phyloP scores from a whole-genome alignment of 2,329 filamentous ascomycete genomes.

The Incumbomyces delicatus region DNA sequence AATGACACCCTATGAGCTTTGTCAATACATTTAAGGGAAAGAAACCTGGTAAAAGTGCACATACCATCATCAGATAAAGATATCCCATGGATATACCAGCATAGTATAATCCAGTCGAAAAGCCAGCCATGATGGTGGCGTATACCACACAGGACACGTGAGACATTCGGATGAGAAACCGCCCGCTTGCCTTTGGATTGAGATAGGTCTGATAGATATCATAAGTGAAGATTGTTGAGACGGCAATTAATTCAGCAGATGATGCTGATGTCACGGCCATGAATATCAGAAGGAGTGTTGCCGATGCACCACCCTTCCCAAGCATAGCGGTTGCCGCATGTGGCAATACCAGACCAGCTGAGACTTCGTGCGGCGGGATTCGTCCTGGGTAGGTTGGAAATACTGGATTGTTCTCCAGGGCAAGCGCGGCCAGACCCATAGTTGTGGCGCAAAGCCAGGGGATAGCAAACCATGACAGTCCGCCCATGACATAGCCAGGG shows the following conservation, averaged over 20 bases:
- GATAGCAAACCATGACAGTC: constrained; percentile 84
- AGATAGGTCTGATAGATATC: constrained; percentile 83
- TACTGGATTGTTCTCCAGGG: constrained; percentile 59
- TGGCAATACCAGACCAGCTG: constrained; percentile 72
- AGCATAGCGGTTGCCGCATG: constrained; percentile 76
- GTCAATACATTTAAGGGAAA: too few relatives aligned
- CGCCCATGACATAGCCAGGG: constrained; percentile 79
- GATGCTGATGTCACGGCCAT: constrained; percentile 83
- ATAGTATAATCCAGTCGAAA: constrained; percentile 65
- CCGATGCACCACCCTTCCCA: constrained; percentile 69
- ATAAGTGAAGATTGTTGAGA: constrained; percentile 80
- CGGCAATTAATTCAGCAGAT: constrained; percentile 74
- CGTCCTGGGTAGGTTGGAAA: constrained; percentile 54
- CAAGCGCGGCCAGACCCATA: constrained; percentile 72
- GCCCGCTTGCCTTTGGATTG: constrained; percentile 65
- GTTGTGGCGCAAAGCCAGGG: constrained; percentile 84
- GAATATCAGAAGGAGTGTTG: constrained; percentile 71
- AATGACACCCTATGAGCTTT: too few relatives aligned
- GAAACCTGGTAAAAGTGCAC: too few relatives aligned
- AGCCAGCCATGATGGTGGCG: constrained; percentile 64
- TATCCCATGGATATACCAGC: constrained; percentile 79
- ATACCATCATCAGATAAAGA: constrained; percentile 81
- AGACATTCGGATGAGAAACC: constrained; percentile 67
- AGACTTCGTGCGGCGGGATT: constrained; percentile 64
- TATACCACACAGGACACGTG: constrained; percentile 66